Percentiles rank a stretch among this genome's conserved stretches.
phyloP scores from a whole-genome alignment of 164 flowering plant genomes.

The Vitis cinerea region DNA sequence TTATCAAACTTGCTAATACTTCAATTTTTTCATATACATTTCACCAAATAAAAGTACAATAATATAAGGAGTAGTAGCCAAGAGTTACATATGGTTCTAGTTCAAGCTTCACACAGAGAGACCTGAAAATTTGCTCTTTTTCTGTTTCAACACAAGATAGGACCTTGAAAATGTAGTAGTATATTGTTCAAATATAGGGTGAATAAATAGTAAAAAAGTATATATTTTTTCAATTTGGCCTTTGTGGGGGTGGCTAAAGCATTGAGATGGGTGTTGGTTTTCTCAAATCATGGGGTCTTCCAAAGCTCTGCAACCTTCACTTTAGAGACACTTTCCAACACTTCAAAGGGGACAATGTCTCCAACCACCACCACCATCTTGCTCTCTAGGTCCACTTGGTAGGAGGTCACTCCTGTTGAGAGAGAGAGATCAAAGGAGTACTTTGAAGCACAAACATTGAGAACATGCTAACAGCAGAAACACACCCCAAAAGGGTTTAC shows the following conservation, averaged over 20 bases:
- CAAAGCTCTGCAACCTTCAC: slow-evolving; percentile 79
- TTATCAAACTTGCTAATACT: too few species aligned
- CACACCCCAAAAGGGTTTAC: too few species aligned
- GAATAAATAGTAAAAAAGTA: background rate
- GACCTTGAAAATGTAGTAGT: too few species aligned
- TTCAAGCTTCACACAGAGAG: too few species aligned
- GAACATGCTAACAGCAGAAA: too few species aligned
- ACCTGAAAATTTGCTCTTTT: too few species aligned
- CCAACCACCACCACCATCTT: slow-evolving; percentile 87
- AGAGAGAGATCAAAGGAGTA: background rate
- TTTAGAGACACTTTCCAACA: slow-evolving; percentile 80
- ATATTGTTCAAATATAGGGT: background rate
- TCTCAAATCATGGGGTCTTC: slow-evolving; percentile 29
- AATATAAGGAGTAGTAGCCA: too few species aligned
- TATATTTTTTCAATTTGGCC: background rate
- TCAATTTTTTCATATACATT: too few species aligned
- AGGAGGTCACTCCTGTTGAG: slow-evolving; percentile 77
- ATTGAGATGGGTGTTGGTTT: background rate
- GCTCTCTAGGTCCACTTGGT: slow-evolving; percentile 78
- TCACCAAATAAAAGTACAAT: too few species aligned
- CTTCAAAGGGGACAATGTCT: slow-evolving; percentile 77
- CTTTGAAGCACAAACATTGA: background rate
- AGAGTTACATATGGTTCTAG: too few species aligned
- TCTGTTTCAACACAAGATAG: too few species aligned
- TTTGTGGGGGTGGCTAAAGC: slow-evolving; percentile 13